phyloP scores from a whole-genome alignment of 192 early-diverging fungal genomes.

The Piromyces finnis region DNA sequence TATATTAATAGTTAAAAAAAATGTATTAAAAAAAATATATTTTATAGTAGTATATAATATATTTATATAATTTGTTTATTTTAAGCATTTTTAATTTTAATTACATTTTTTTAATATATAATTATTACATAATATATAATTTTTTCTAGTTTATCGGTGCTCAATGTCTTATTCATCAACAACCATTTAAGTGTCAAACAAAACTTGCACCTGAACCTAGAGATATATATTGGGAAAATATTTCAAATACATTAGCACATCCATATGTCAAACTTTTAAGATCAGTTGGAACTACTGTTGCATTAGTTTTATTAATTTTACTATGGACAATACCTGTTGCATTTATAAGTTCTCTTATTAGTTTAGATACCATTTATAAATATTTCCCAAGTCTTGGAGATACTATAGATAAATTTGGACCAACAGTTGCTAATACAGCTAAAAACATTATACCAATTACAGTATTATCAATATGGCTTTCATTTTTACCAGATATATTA shows the following conservation, averaged over 20 bases:
- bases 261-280: slow-evolving; percentile 22
- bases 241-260: slow-evolving; percentile 11
- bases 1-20: too few relatives aligned
- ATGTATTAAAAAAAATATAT: too few relatives aligned
- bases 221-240: slow-evolving; percentile 56
- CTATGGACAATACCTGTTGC: slow-evolving; percentile 61
- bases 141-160: slow-evolving; percentile 15
- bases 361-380: slow-evolving; percentile 31
- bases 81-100: too few relatives aligned
- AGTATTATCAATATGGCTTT: slow-evolving; percentile 49
- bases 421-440: slow-evolving; percentile 35
- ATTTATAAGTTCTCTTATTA: slow-evolving; percentile 43
- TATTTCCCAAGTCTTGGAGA: slow-evolving; percentile 38
- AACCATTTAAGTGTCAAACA: slow-evolving; percentile 43
- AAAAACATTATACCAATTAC: slow-evolving; percentile 49
- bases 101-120: too few relatives aligned
- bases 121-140: neutral
- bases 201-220: slow-evolving; percentile 53
- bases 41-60: too few relatives aligned
- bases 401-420: slow-evolving; percentile 23
- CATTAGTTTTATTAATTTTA: slow-evolving; percentile 46
- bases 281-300: slow-evolving; percentile 23
- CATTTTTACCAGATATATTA: slow-evolving; percentile 49
- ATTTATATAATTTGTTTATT: too few relatives aligned
- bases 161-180: slow-evolving; percentile 42